Evolutionary conservation across 352 stramenopile genomes (phyloP).

Genomic region (Phytophthora foliorum): DNA sequence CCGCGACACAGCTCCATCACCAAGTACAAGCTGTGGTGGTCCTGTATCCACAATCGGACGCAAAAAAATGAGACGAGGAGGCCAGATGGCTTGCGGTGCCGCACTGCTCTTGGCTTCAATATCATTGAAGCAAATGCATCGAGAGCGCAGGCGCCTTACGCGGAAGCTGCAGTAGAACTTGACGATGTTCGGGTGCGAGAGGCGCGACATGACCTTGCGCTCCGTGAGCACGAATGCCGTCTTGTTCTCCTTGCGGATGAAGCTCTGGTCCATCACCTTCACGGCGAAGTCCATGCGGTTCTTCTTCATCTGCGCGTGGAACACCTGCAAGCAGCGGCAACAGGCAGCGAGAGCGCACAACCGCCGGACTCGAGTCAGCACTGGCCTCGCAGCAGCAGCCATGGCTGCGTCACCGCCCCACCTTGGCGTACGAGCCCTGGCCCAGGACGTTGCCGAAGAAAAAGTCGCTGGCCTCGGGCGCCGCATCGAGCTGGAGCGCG

Average conservation of each 20-base stretch:
- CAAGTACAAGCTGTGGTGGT: conserved; percentile 90
- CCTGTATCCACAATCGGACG: conserved; percentile 50
- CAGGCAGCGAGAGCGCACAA: background rate
- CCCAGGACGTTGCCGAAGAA: conserved; percentile 88
- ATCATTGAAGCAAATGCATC: conserved; percentile 2
- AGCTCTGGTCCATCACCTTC: conserved; percentile 94
- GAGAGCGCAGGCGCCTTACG: conserved; percentile 42
- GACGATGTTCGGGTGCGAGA: conserved; percentile 91
- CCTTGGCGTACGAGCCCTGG: conserved; percentile 91
- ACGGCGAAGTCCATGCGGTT: conserved; percentile 85
- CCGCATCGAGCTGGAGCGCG: conserved; percentile 65
- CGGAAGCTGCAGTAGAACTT: conserved; percentile 92
- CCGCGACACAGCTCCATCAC: conserved; percentile 89
- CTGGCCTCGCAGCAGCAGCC: background rate
- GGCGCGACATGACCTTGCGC: conserved; percentile 89
- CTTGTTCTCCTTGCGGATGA: conserved; percentile 94
- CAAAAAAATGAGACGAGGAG: conserved; percentile 35
- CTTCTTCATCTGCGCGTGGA: conserved; percentile 89
- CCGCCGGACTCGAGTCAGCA: background rate
- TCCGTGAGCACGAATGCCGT: conserved; percentile 93
- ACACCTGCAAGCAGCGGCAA: conserved; percentile 57
- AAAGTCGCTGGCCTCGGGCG: conserved; percentile 84
- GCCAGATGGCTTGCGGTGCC: conserved; percentile 29
- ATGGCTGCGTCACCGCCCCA: conserved; percentile 20
- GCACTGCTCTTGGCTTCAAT: background rate